Evolutionary conservation across 768 basidiomycete species (phyloP).

Genomic region (Pleurotus cornucopiae): DNA sequence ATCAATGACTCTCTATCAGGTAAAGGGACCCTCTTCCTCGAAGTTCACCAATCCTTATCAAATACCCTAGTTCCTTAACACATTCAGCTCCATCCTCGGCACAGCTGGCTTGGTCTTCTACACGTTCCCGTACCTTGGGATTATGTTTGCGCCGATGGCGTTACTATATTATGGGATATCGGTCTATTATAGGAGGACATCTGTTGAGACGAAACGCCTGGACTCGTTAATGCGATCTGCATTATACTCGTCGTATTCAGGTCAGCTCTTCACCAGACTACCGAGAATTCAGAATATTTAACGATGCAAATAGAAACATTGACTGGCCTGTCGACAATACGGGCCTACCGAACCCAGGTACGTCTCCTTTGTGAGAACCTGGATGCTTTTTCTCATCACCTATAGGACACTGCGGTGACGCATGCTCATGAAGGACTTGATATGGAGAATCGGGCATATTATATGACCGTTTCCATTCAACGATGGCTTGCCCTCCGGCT

Average conservation of each 20-base stretch:
- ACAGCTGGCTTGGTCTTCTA: conserved; percentile 61
- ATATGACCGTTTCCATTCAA: conserved; percentile 63
- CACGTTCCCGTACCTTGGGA: conserved; percentile 63
- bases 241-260: conserved; percentile 55
- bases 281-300: too few relatives aligned
- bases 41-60: not conserved
- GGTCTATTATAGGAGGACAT: conserved; percentile 54
- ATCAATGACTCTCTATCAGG: conserved; percentile 43
- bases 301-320: conserved; percentile 40
- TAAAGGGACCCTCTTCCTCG: conserved; percentile 13
- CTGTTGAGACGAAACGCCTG: conserved; percentile 61
- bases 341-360: conserved; percentile 56
- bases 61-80: conserved; percentile 32
- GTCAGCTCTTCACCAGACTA: conserved; percentile 22
- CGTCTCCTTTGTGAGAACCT: conserved; percentile 5
- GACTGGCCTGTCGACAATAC: conserved; percentile 60
- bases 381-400: not conserved
- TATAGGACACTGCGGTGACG: conserved; percentile 41
- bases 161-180: conserved; percentile 50
- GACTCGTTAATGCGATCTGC: conserved; percentile 59
- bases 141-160: conserved; percentile 51
- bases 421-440: conserved; percentile 53
- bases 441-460: conserved; percentile 58
- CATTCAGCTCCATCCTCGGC: conserved; percentile 43
- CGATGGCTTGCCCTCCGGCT: conserved; percentile 62